phyloP scores from a whole-genome alignment of 108 stramenopile species.

The Discostella stelligeroides region DNA sequence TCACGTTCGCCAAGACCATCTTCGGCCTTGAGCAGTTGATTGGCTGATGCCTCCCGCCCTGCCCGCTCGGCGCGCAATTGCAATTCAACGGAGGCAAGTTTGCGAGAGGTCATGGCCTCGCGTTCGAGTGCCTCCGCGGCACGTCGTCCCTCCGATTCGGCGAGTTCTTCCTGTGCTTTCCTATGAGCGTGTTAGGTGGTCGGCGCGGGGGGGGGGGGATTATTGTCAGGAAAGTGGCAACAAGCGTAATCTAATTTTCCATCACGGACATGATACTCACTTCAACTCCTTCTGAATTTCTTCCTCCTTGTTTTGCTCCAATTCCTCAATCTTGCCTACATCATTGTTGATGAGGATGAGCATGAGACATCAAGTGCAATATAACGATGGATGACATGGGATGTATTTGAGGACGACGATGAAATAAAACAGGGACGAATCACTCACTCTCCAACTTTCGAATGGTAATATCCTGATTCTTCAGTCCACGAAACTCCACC shows the following conservation, averaged over 20 bases:
- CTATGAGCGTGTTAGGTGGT: slow-evolving; percentile 2
- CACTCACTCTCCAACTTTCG: slow-evolving; percentile 74
- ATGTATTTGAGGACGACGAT: not conserved
- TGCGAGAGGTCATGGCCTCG: slow-evolving; percentile 80
- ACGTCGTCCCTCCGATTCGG: slow-evolving; percentile 81
- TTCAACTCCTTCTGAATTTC: slow-evolving; percentile 69
- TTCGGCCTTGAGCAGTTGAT: slow-evolving; percentile 73
- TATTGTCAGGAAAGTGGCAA: not conserved
- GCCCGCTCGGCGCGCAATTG: slow-evolving; percentile 86
- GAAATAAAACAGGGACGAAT: too few species aligned
- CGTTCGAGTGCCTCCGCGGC: slow-evolving; percentile 86
- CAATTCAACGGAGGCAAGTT: slow-evolving; percentile 72
- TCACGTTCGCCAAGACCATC: slow-evolving; percentile 84
- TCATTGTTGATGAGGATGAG: too few species aligned
- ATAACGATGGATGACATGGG: not conserved
- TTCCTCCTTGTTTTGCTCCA: slow-evolving; percentile 69
- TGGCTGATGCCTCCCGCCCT: slow-evolving; percentile 79
- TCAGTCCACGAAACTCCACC: slow-evolving; percentile 84
- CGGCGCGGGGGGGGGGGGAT: not conserved
- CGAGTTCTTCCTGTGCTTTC: slow-evolving; percentile 79
- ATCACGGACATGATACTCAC: slow-evolving; percentile 21
- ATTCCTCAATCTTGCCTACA: slow-evolving; percentile 62
- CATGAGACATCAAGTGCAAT: too few species aligned
- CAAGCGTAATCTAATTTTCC: not conserved
- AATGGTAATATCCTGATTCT: slow-evolving; percentile 94